Evolutionary conservation across 352 stramenopile genomes (phyloP), one percentile per base, ranked within the genome.

Genomic region (Nothophytophthora sp.): DNA sequence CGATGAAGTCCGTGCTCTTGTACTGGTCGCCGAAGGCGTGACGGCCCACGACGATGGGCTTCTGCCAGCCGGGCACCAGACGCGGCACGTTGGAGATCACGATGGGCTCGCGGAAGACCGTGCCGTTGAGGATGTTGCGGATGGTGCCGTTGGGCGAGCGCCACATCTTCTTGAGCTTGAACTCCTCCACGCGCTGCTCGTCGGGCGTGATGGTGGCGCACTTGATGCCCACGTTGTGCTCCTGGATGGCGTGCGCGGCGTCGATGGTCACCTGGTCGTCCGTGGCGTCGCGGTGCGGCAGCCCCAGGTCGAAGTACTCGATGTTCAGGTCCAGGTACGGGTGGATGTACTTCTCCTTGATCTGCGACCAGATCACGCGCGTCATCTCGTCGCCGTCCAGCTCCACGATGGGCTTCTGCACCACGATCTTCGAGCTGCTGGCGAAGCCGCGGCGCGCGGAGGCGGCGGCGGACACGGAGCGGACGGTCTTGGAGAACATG

Each of bases 191-290:
- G 40, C 82, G 79, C 57, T 84, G 70, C 67, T 93, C 82, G 53
- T 93, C 82, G 1, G 82, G 82, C 23, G 82, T 93, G 66, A 93
- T 93, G 53, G 82, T 93, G 18, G 82, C 82, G 61, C 82, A 93
- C 60, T 93, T 93, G 58, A 91, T 90, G 40, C 80, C 82, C 3
- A 88, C 76, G 55, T 88, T 73, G 67, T 84, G 58, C 47, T 73
- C 47, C 44, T 80, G 47, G 59, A 93, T 93, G 36, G 82, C 80
- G 60, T 81, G 70, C 5, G 82, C 82, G 30, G 82, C 82, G 48
- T 90, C 82, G 16, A 91, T n/a, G 7, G 82, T 93, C 34, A 93
- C 77, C 55, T 88, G 63, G 50, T 93, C 82, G 59, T 90, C 68
- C 1, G 82, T 93, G 42, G 70, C 73, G 49, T 93, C 82, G 46